Base-by-base conservation (phyloP, 108 stramenopile species). In the Fragilaria radians region DNA sequence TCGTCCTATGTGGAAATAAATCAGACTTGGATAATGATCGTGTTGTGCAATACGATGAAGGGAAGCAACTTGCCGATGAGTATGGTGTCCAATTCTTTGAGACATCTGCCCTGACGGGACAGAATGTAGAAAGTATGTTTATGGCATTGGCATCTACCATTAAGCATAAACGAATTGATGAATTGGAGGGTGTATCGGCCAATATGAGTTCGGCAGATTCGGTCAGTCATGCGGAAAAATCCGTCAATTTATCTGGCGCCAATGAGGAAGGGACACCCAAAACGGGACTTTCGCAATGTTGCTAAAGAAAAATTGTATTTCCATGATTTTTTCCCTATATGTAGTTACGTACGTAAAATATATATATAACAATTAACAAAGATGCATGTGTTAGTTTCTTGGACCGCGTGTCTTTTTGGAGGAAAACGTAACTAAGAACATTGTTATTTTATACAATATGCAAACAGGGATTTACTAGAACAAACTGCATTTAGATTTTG, bases 1-100 rank as follows among this genome's bases (percentile, higher is more conserved):
- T 89, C 65, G 89, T 91, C 46, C 64, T 94, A 18, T 88, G 89
- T 58, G 87, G 86, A 2, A 91, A 94, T 67, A 94, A 94, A 57
- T 62, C 66, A 52, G 93, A 91, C 77, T 61, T 89, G 28, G 93
- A 94, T 48, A 80, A 76, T 50, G 86, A 88, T 61, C 66, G 87
- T 34, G 87, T 85, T 17, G 93, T 94, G 11, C 66, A 81, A 23
- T 63, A 59, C 9, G 93, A 93, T 5, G 91, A 96, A 74, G 96
- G 94, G 14, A 72, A 78, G 55, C 76, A 66, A 52, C 61, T 98
- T 47, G 94, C 95, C 4, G 90, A 94, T 19, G 93, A 95, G 65
- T 95, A 93, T 58, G 95, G 95, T 46, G 91, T 96, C 19, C 77
- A 86, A 30, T 97, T 93, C 78, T 99, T 95, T 74, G 98, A 99